Base-by-base conservation (phyloP, 768 basidiomycete species). In the Leucosporidium scottii region DNA sequence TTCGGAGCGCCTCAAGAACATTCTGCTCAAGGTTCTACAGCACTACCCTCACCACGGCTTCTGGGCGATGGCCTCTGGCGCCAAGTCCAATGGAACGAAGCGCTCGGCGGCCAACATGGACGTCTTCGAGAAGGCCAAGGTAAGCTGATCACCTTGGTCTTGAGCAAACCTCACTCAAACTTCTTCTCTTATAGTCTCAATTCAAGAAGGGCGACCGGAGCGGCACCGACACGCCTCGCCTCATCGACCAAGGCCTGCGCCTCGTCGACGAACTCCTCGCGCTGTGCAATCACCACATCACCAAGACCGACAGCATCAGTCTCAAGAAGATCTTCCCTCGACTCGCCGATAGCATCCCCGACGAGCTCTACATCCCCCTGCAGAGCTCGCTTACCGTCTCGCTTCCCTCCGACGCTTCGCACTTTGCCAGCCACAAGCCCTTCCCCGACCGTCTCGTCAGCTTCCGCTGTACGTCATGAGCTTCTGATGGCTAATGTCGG, bases 311-410 rank as follows among this genome's bases (percentile, higher is more conserved):
- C 55, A 66, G 54, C 12, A 48, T 72, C 54, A 68, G 62, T 34
- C 53, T 68, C 34, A 49, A 68, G 54, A 66, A 65, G 49, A 67
- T 61, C 18, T 70, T 74, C 64, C 67, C 70, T 39, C 2, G n/a
- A 3, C 57, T 71, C 7, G 62, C 62, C 56, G 54, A 28, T 17
- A 18, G 59, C 15, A 44, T 51, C 12, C 67, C 64, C n/a, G 47
- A 58, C 3, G 50, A 81, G 5, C 79, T 97, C 74, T 87, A 98
- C 63, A 86, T 98, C 44, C 96, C 96, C 0, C 81, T 97, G 7
- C 94, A 97, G 80, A 89, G 91, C 75, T 93, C 91, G 0, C 82
- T 99, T 63, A 96, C 88, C 1, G 91, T 89, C 21, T 86, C 82
- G 61, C 81, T 98, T n/a, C 96, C 96, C 0, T 85, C 90, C 7